These are phyloP conservation scores for Brassica balearica DNA, from an alignment of 441 rosid species.

Conservation along the genomic window DNA sequence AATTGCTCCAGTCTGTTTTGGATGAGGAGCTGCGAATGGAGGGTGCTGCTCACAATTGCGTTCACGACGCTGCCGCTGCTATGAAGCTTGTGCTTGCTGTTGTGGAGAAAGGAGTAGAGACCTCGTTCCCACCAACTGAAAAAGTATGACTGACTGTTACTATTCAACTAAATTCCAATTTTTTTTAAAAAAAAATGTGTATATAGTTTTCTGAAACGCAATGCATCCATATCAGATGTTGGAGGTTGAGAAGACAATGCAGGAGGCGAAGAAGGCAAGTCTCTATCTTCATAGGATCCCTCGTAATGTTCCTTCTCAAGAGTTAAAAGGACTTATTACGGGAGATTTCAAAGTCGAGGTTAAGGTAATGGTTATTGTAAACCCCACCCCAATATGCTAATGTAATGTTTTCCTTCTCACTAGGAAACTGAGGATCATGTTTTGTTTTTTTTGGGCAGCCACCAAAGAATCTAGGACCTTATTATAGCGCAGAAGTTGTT, in stretches of 20 bases:
- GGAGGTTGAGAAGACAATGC: conserved; percentile 43
- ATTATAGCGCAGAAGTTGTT: conserved; percentile 55
- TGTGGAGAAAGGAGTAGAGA: conserved; percentile 62
- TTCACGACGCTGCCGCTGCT: conserved; percentile 86
- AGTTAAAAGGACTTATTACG: conserved; percentile 55
- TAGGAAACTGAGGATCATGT: conserved; percentile 13
- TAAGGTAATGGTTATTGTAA: conserved; percentile 53
- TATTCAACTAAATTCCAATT: neutral
- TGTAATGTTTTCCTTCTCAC: neutral
- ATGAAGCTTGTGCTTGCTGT: conserved; percentile 88
- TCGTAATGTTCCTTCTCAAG: conserved; percentile 52
- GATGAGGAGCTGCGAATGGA: conserved; percentile 70
- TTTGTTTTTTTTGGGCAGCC: conserved; percentile 53
- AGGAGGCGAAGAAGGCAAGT: conserved; percentile 47
- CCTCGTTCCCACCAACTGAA: conserved; percentile 38
- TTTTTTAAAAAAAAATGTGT: too few relatives aligned
- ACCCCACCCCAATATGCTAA: neutral
- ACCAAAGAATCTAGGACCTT: conserved; percentile 53
- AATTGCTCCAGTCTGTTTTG: conserved; percentile 60
- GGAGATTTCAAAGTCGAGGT: conserved; percentile 58
- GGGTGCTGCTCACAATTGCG: conserved; percentile 80
- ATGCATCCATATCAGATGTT: conserved; percentile 49
- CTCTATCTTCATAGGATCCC: conserved; percentile 77
- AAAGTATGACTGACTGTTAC: conserved; percentile 31
- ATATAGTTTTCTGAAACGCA: conserved; percentile 4